Percentiles rank a stretch among this genome's conserved stretches.
Evolutionary conservation across 495 filamentous ascomycete genomes (phyloP).

Genomic region (Ramalina intermedia): DNA sequence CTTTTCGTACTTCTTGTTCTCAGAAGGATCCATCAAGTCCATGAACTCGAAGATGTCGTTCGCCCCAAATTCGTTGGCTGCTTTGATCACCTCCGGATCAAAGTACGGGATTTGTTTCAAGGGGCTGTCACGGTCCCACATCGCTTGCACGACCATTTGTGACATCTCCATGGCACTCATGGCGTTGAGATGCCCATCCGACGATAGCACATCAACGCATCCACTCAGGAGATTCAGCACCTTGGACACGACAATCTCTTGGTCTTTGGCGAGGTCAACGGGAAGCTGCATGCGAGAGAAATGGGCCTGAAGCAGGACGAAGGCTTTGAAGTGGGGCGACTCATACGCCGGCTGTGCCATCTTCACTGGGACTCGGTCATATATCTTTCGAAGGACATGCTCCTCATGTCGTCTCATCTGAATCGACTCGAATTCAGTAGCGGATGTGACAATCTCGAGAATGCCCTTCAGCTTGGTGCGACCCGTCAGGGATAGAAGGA

Average conservation of each 20-base stretch:
- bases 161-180: slow-evolving; percentile 99
- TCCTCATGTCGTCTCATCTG: slow-evolving; percentile 93
- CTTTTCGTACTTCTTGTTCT: slow-evolving; percentile 62
- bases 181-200: slow-evolving; percentile 89
- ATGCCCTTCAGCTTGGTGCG: slow-evolving; percentile 92
- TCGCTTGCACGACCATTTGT: slow-evolving; percentile 97
- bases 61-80: slow-evolving; percentile 65
- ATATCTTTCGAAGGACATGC: slow-evolving; percentile 74
- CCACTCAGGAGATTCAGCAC: slow-evolving; percentile 81
- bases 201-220: slow-evolving; percentile 87
- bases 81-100: slow-evolving; percentile 65
- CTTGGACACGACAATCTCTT: slow-evolving; percentile 75
- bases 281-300: slow-evolving; percentile 95
- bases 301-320: slow-evolving; percentile 89
- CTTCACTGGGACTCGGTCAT: slow-evolving; percentile 89
- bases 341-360: slow-evolving; percentile 75
- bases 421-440: slow-evolving; percentile 89
- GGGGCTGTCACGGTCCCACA: slow-evolving; percentile 97
- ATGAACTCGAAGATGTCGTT: slow-evolving; percentile 96
- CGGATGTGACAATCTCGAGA: slow-evolving; percentile 91
- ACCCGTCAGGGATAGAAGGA: slow-evolving; percentile 81
- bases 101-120: slow-evolving; percentile 98
- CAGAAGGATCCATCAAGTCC: slow-evolving; percentile 91
- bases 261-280: slow-evolving; percentile 92
- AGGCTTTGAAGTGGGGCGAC: slow-evolving; percentile 95